Base-by-base conservation (phyloP, 306 rosid species). In the Herpetospermum pedunculosum region DNA sequence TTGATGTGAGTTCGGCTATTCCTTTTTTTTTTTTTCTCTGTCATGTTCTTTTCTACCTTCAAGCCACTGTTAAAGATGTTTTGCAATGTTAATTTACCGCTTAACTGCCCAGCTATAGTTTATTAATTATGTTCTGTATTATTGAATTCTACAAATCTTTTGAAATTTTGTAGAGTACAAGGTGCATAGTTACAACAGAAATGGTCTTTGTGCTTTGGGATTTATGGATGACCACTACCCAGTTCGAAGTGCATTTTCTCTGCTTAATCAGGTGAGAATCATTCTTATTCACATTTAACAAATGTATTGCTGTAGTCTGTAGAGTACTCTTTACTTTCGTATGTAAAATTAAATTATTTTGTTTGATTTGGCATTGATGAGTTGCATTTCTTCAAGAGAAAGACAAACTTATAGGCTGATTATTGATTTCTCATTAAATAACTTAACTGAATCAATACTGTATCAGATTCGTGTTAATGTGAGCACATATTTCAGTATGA, bases 151-250 rank as follows among this genome's bases (percentile, higher is more conserved):
- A 48, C 21, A 28, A 25, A 44, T 18, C 3, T 7, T 47, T 46
- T 32, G 35, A 32, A 5, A 7, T 11, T 77, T 73, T 60, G 18
- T 55, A 95, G 97, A 95, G 82, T 91, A 95, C 76, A 91, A 91
- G 87, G 99, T 95, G 74, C 99, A 95, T 80, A 59, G 87, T 32
- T 89, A 91, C 84, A 95, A 88, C 82, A 87, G 84, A 84, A 91
- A 95, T 88, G 99, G 99, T 41, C 89, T 95, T 82, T 91, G 97
- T 81, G 90, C 96, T 6, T 72, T 95, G 90, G 99, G 96, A 47
- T 91, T 94, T 77, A 94, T 94, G 99, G 99, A 94, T 75, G 99
- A 94, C 77, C 95, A 91, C 86, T 91, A 94, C 81, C 99, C 99
- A 0, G 86, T 91, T 77, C 88, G 99, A 37, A 94, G 99, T 37